phyloP scores from a whole-genome alignment of 305 asterid genomes.

The Plantago rigida region DNA sequence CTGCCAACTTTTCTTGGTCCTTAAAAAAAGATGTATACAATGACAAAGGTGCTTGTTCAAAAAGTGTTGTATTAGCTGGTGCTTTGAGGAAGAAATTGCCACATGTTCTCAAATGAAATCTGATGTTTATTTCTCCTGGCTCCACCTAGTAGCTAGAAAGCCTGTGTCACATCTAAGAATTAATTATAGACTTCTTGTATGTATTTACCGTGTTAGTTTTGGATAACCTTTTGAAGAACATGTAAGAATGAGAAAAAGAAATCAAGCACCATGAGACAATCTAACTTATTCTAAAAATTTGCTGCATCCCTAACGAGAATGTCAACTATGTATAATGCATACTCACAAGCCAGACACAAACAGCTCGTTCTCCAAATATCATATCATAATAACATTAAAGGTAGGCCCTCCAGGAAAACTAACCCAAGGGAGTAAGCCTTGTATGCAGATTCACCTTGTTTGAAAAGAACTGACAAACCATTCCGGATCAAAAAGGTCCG shows the following conservation, averaged over 20 bases:
- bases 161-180: too few relatives aligned
- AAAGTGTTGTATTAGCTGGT: too few relatives aligned
- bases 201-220: too few relatives aligned
- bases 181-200: too few relatives aligned
- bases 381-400: slow-evolving; percentile 5
- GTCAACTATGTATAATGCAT: slow-evolving; percentile 6
- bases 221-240: background rate
- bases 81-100: too few relatives aligned
- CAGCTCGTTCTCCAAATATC: slow-evolving; percentile 4
- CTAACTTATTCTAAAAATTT: slow-evolving; percentile 6
- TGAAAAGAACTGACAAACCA: slow-evolving; percentile 81
- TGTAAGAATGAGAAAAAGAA: slow-evolving; percentile 18
- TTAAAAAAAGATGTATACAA: background rate
- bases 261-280: slow-evolving; percentile 3
- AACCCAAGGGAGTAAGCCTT: slow-evolving; percentile 83
- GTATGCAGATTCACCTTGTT: slow-evolving; percentile 87
- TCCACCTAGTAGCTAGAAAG: too few relatives aligned
- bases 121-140: too few relatives aligned
- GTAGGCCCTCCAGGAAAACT: slow-evolving; percentile 24
- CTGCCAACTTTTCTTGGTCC: background rate
- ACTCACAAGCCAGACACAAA: slow-evolving; percentile 1
- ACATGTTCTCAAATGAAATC: too few relatives aligned
- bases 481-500: slow-evolving; percentile 89
- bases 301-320: background rate
- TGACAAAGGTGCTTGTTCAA: too few relatives aligned